Base-by-base conservation (phyloP, 176 grass and related monocot genomes). In the Aegilops longissima region DNA sequence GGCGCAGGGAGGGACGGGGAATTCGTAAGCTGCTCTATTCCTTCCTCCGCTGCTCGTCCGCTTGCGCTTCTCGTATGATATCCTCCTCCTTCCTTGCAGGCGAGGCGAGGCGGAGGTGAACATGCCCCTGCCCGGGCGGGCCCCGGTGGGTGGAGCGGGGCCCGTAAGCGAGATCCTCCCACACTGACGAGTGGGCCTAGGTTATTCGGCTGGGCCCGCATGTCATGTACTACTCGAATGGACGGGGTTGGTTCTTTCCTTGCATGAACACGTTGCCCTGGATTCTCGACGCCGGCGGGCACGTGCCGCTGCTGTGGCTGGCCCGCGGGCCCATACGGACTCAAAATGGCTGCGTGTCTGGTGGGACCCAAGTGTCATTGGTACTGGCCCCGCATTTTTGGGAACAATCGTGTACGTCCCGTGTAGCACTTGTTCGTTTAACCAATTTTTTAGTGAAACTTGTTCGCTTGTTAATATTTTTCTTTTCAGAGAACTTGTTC, bases 171-270 rank as follows among this genome's bases (percentile, higher is more conserved):
- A 21, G 30, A 0, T 5, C 33, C 9, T 8, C 0, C 0, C 2
- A 1, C 67, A 40, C 85, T 87, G 89, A 21, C 35, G 0, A 5
- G 25, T 0, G 65, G 73, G 39, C 20, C 30, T 1, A 0, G 0
- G 0, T 2, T 2, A 0, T 23, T 4, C 3, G 0, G 0, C 0
- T 0, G 58, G 76, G 9, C 17, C 44, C 33, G 1, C 10, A 0
- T 74, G 58, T 80, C 76, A 80, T 80, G 27, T 33, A 1, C 16
- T 42, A 1, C 16, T 76, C 5, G 51, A 18, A 17, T 54, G 16
- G 14, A 54, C 51, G 51, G 13, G 51, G 51, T 54, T 18, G 51
- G 16, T 54, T 54, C 51, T 54, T 54, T 54, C 51, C 51, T 54
- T 54, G 51, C 16, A 54, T 7, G 51, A 54, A 18, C 51, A 54